These are phyloP conservation scores for Taphrina deformans DNA, from an alignment of 1,139 yeast species.

Conservation along the genomic window DNA sequence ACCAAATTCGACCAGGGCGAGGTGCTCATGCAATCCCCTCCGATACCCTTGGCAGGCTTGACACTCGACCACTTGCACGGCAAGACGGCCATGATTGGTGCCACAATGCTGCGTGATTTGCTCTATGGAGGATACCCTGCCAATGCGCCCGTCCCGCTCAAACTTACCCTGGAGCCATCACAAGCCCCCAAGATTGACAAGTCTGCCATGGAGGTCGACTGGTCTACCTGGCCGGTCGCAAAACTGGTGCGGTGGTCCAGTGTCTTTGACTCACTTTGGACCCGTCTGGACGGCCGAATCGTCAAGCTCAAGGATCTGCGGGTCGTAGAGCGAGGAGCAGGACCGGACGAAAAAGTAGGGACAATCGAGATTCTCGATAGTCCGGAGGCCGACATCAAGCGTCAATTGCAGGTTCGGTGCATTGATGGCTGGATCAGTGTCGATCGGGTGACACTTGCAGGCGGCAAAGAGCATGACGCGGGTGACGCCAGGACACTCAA, in stretches of 20 bases:
- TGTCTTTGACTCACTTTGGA: conserved; percentile 23
- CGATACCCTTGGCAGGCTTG: conserved; percentile 29
- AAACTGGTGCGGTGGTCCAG: conserved; percentile 18
- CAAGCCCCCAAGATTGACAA: conserved; percentile 19
- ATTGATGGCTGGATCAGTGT: conserved; percentile 20
- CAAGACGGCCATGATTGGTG: conserved; percentile 38
- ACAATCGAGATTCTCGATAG: neutral
- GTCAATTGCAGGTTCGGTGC: neutral
- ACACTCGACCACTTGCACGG: conserved; percentile 34
- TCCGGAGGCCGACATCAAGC: neutral
- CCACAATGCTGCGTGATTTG: conserved; percentile 36
- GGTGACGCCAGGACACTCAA: conserved; percentile 3
- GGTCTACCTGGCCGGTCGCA: conserved; percentile 13
- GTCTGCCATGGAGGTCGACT: conserved; percentile 14
- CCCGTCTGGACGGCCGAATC: neutral
- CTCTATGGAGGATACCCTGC: conserved; percentile 26
- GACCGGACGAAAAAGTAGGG: neutral
- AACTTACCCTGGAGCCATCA: neutral
- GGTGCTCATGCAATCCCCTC: conserved; percentile 54
- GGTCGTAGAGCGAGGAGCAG: neutral
- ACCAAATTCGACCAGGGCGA: conserved; percentile 78
- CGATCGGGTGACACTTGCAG: conserved; percentile 16
- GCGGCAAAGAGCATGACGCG: conserved; percentile 17
- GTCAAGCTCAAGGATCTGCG: conserved; percentile 14
- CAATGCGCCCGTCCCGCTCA: neutral